Evolutionary conservation across 2,329 filamentous ascomycete species (phyloP).

Genomic region (Pestalotiopsis sp.): DNA sequence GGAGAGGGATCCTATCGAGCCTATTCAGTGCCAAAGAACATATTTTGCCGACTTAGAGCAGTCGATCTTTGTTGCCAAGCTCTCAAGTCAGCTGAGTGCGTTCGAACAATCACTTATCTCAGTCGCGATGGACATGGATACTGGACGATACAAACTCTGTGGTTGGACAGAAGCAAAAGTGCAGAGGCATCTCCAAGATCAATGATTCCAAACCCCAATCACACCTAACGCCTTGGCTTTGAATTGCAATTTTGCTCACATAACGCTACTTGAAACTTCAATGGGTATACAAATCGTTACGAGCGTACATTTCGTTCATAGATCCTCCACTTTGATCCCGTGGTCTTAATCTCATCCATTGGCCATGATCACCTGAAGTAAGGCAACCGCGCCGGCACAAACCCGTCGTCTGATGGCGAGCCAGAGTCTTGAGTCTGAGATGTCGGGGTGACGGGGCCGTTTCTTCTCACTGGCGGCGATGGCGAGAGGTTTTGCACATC

Average conservation of each 20-base stretch:
- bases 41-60: neutral
- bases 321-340: neutral
- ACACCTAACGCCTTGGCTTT: neutral
- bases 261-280: neutral
- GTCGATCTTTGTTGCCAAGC: neutral
- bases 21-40: neutral
- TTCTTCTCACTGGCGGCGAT: slow-evolving; percentile 15
- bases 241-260: neutral
- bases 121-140: neutral
- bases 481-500: slow-evolving; percentile 19
- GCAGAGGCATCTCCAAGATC: neutral
- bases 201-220: neutral
- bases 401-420: slow-evolving; percentile 32
- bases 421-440: neutral
- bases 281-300: neutral
- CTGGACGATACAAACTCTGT: neutral
- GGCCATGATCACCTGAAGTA: slow-evolving; percentile 45
- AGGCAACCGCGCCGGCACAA: slow-evolving; percentile 62
- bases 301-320: slow-evolving; percentile 8
- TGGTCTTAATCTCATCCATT: neutral
- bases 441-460: neutral
- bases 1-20: neutral
- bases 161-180: neutral
- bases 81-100: neutral
- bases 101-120: neutral